Evolutionary conservation across 2,329 filamentous ascomycete species (phyloP).

Genomic region (Penicillium psychrosexuale): DNA sequence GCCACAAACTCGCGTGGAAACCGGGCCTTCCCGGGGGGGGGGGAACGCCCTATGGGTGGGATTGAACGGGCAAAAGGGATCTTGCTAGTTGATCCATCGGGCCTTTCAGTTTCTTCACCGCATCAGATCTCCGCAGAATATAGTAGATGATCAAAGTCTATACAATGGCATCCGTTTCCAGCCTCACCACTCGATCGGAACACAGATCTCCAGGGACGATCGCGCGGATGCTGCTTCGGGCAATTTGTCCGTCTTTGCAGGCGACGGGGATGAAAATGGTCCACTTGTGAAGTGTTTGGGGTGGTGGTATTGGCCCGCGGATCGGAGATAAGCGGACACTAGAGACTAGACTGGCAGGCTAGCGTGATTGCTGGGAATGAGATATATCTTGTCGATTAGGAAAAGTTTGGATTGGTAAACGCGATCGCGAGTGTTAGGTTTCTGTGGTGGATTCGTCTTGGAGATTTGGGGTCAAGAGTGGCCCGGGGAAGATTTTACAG

Average conservation of each 20-base stretch:
- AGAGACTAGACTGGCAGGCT: conserved; percentile 1
- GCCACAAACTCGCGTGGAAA: conserved; percentile 18
- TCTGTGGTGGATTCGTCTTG: conserved; percentile 15
- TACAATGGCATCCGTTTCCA: conserved; percentile 15
- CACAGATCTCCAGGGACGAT: conserved; percentile 20
- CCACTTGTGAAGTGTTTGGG: background rate
- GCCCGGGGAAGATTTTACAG: conserved; percentile 19
- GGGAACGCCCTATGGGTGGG: background rate
- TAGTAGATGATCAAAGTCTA: conserved; percentile 3
- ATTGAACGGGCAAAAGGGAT: background rate
- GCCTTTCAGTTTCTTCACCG: background rate
- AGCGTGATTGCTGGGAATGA: background rate
- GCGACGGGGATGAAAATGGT: conserved; percentile 3
- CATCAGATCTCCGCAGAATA: background rate
- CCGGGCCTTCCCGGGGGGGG: conserved; percentile 12
- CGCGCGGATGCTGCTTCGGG: conserved; percentile 19
- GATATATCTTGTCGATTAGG: background rate
- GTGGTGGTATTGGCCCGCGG: conserved; percentile 1
- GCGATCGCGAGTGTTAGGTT: conserved; percentile 7
- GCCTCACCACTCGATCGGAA: conserved; percentile 19
- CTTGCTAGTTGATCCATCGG: background rate
- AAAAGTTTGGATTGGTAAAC: background rate
- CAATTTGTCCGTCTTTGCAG: conserved; percentile 25
- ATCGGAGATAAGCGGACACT: conserved; percentile 1
- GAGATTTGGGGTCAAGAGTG: conserved; percentile 9